These are phyloP conservation scores for Kluyveromyces sp. DNA, from an alignment of 1,139 yeast genomes.

Conservation along the genomic window DNA sequence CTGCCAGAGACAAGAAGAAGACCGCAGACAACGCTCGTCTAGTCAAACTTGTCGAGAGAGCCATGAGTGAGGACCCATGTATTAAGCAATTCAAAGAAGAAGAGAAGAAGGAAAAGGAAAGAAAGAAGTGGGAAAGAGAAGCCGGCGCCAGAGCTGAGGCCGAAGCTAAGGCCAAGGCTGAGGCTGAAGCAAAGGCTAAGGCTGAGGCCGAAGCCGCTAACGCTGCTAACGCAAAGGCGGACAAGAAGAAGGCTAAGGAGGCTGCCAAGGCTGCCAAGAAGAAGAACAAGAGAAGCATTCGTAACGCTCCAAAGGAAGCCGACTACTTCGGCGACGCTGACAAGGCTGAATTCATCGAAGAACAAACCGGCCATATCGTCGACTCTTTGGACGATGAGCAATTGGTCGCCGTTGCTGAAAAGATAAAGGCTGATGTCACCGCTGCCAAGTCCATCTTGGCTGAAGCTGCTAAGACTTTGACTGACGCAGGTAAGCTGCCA, in stretches of 20 bases:
- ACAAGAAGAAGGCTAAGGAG: constrained; percentile 86
- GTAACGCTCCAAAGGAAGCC: constrained; percentile 76
- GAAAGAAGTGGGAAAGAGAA: constrained; percentile 95
- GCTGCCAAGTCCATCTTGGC: constrained; percentile 44
- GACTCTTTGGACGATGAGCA: constrained; percentile 74
- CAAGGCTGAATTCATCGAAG: constrained; percentile 61
- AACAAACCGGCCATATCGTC: constrained; percentile 70
- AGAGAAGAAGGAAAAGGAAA: constrained; percentile 92
- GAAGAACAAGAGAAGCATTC: constrained; percentile 93
- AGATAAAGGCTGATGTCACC: constrained; percentile 41
- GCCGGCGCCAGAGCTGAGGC: constrained; percentile 97
- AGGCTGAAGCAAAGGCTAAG: constrained; percentile 73
- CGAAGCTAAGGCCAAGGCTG: constrained; percentile 78
- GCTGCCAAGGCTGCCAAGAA: constrained; percentile 95
- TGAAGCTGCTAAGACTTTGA: constrained; percentile 41
- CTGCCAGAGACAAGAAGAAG: constrained; percentile 95
- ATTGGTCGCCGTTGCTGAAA: constrained; percentile 61
- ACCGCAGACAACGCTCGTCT: constrained; percentile 93
- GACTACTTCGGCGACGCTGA: constrained; percentile 77
- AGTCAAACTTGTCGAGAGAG: constrained; percentile 81
- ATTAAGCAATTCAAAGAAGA: constrained; percentile 87
- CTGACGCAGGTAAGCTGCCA: constrained; percentile 40
- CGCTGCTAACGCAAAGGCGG: constrained; percentile 54
- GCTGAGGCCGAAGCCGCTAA: constrained; percentile 67
- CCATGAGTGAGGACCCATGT: constrained; percentile 87